Evolutionary conservation across 2,329 filamentous ascomycete genomes (phyloP).

Genomic region (Ascosphaera acerosa): DNA sequence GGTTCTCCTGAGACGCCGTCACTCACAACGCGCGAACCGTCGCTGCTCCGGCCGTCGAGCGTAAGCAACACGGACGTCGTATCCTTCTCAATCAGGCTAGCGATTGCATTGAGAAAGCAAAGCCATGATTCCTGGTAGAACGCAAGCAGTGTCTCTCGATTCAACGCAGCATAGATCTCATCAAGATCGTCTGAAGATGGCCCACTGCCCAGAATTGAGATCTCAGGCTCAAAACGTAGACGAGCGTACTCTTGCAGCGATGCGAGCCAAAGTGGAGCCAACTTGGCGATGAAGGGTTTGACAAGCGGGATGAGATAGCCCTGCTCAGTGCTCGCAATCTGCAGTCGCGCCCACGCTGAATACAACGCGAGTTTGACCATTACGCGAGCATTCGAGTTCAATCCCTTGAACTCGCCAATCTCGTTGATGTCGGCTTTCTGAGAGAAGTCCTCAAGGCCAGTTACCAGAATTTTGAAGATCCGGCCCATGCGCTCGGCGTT

Average conservation of each 20-base stretch:
- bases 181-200: conserved; percentile 68
- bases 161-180: conserved; percentile 81
- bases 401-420: conserved; percentile 75
- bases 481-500: conserved; percentile 97
- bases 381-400: conserved; percentile 87
- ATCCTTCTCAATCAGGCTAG: conserved; percentile 89
- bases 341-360: conserved; percentile 88
- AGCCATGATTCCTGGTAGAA: conserved; percentile 98
- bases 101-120: conserved; percentile 88
- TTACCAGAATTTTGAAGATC: conserved; percentile 79
- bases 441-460: conserved; percentile 77
- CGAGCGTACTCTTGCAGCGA: conserved; percentile 84
- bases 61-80: conserved; percentile 96
- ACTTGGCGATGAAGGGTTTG: conserved; percentile 63
- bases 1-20: too few species aligned
- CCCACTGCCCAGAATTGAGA: conserved; percentile 63
- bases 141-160: conserved; percentile 70
- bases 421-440: conserved; percentile 53
- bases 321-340: conserved; percentile 84
- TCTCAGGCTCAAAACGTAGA: conserved; percentile 85
- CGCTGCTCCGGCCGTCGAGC: conserved; percentile 62
- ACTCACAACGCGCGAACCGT: too few species aligned
- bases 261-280: conserved; percentile 85
- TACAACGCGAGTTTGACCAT: conserved; percentile 98
- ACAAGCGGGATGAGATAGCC: conserved; percentile 71